Base-by-base conservation (phyloP, 805 yeast species). In the Huiozyma naganishii region DNA sequence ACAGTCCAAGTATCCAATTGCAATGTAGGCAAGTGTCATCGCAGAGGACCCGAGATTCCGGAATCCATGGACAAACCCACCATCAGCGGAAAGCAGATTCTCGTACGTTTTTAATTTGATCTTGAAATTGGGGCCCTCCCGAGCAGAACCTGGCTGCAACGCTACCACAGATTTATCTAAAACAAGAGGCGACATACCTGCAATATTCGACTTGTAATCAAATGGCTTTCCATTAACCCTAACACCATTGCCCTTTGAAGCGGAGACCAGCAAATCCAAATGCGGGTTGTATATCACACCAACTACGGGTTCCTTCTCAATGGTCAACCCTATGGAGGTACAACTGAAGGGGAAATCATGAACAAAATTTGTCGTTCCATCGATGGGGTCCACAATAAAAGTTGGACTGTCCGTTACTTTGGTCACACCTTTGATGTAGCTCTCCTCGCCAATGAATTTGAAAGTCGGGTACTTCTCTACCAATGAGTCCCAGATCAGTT, bases 81-180 rank as follows among this genome's bases (percentile, higher is more conserved):
- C 96, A 62, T 92, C 97, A 55, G 76, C 86, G 52, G 88, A 80
- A 43, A 90, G 64, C 52, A 84, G 80, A 53, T 85, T 89, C 37
- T 89, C 75, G 58, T 86, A 95, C 0, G 94, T 95, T 37, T 84
- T 63, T 47, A 69, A 73, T 17, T 90, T 71, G 45, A 77, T 70
- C 92, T 95, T 85, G 54, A 92, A 88, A 50, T 85, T 80, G 36
- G 76, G 71, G 5, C 96, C 97, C 0, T 95, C 95, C 39, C 85
- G 74, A 12, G 92, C 86, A 62, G 97, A 89, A 40, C 92, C 70
- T 42, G 85, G 77, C 59, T 90, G 97, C 41, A 89, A 71, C 59
- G 92, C 97, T 29, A 90, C 94, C 47, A 83, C 82, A 1, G 95
- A 83, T 56, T 95, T 73, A 54, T 90, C 74, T 44, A 90, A 76